Evolutionary conservation across 352 stramenopile genomes (phyloP), one percentile per base, ranked within the genome.

Genomic region (Phytophthora uliginosa): DNA sequence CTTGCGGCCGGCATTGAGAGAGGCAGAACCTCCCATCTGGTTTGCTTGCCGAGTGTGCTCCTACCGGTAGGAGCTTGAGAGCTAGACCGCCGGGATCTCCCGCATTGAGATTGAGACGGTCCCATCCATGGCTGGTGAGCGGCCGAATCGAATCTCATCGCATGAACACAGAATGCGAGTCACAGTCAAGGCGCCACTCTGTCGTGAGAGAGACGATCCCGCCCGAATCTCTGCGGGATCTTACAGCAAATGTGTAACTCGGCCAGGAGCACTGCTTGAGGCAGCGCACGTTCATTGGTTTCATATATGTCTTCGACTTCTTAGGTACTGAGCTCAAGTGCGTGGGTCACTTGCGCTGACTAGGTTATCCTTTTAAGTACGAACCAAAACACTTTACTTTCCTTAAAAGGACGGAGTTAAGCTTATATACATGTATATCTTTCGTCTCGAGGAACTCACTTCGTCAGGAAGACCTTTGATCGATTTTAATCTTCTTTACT

Each of bases 21-120:
- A 60, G 59, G 54, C 54, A 62, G 50, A 59, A 42, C 12, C 38
- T 24, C 45, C 42, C 52, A 74, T 77, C 70, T 74, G 70, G 56
- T 58, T 64, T 8, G 34, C 10, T 59, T 20, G 38, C 15, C 15
- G 38, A 47, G 15, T 7, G 38, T 31, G 28, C 28, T 8, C 28
- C 26, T 7, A 31, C 24, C 24, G 24, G 24, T 45, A 45, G 38
- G 54, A 53, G 26, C 38, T 22, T n/a, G 22, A 61, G 24, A 40
- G 55, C 53, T 60, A n/a, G 47, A 73, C 65, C 66, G 28, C 59
- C 58, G 52, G 59, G 57, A 60, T 60, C 12, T 9, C 10, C 0
- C 8, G 36, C 18, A 24, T 51, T 10, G 42, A 51, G 18, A 51
- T 71, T 71, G 62, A 75, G 68, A 67, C 68, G 68, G 48, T 66